Evolutionary conservation across 352 stramenopile genomes (phyloP).

Genomic region (Nothophytophthora sp.): DNA sequence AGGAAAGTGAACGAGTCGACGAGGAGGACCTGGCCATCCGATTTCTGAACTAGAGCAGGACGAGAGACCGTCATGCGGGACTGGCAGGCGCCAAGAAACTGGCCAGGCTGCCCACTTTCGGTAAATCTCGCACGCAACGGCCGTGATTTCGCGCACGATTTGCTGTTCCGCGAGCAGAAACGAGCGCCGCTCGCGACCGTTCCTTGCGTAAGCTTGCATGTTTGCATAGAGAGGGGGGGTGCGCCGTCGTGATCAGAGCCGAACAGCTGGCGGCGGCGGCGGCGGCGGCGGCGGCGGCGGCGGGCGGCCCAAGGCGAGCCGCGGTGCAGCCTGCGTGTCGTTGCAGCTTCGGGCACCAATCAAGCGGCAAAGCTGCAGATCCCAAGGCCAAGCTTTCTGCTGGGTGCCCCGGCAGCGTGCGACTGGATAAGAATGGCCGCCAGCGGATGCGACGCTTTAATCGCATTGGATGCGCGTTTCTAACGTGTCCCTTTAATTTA

Average conservation of each 20-base stretch:
- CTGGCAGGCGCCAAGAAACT: conserved; percentile 12
- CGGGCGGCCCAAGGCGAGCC: not conserved
- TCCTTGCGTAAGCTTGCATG: conserved; percentile 16
- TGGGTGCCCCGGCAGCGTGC: too few relatives aligned
- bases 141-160: conserved; percentile 24
- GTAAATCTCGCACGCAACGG: conserved; percentile 25
- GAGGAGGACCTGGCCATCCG: conserved; percentile 17
- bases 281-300: too few relatives aligned
- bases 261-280: conserved; percentile 5
- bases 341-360: conserved; percentile 8
- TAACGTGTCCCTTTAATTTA: too few relatives aligned
- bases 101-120: too few relatives aligned
- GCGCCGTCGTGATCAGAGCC: too few relatives aligned
- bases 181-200: too few relatives aligned
- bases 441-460: too few relatives aligned
- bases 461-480: too few relatives aligned
- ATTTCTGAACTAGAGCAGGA: conserved; percentile 2
- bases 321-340: conserved; percentile 9
- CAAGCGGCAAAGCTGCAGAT: conserved; percentile 7
- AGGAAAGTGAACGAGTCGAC: conserved; percentile 20
- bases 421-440: too few relatives aligned
- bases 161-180: conserved; percentile 19
- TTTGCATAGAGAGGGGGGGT: too few relatives aligned
- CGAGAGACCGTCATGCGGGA: not conserved
- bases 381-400: too few relatives aligned